Conservation (phyloP, 371 early-diverging fungal species). For the Paraphysoderma sedebokerense region DNA sequence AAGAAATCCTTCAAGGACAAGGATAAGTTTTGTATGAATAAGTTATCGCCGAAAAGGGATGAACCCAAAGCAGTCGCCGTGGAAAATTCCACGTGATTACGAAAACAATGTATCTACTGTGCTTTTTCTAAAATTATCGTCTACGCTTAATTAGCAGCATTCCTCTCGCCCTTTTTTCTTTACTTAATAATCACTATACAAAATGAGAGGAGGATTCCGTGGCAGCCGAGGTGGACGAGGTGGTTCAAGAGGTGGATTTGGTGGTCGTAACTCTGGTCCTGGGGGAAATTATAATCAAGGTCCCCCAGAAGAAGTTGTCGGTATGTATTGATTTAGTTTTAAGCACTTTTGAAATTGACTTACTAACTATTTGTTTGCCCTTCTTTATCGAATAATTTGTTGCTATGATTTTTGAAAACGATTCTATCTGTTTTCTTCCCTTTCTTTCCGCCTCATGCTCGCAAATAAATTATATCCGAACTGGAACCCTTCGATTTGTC, state of each 20-base stretch:
- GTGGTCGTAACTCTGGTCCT: slow-evolving; percentile 48
- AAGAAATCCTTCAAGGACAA: no score
- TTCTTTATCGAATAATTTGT: neutral
- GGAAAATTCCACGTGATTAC: no score
- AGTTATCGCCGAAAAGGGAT: no score
- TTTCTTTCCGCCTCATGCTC: neutral
- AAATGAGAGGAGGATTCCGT: neutral
- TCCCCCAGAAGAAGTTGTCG: slow-evolving; percentile 58
- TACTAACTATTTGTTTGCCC: neutral
- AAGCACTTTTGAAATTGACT: neutral
- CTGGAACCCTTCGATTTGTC: neutral
- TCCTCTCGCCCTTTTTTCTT: no score
- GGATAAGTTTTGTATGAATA: no score
- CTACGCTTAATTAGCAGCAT: no score
- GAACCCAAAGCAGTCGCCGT: no score
- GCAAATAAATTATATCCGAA: neutral
- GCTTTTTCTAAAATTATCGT: no score
- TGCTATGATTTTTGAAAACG: neutral
- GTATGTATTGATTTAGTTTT: slow-evolving; percentile 17
- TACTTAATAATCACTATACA: no score
- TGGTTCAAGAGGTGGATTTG: slow-evolving; percentile 27
- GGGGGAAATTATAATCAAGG: slow-evolving; percentile 35
- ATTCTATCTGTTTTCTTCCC: neutral
- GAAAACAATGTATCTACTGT: no score
- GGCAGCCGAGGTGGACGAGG: slow-evolving; percentile 4